phyloP scores from a whole-genome alignment of 2,329 filamentous ascomycete genomes.

The Penicillium sp. region DNA sequence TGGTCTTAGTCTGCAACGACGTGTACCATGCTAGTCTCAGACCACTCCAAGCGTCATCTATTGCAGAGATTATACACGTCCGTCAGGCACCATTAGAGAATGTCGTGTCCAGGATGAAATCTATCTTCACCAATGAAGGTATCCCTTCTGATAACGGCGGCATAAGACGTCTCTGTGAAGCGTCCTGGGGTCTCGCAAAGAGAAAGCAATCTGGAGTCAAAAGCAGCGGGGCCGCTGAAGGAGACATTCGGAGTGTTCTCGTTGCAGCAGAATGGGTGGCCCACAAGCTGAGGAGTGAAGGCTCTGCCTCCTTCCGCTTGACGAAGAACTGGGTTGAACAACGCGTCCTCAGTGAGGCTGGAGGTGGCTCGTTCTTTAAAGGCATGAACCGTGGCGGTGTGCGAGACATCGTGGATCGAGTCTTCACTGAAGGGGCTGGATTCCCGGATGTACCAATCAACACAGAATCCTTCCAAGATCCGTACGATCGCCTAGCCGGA shows the following conservation, averaged over 20 bases:
- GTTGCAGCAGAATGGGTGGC: slow-evolving; percentile 71
- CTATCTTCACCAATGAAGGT: slow-evolving; percentile 85
- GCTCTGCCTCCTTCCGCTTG: slow-evolving; percentile 47
- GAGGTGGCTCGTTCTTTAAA: slow-evolving; percentile 58
- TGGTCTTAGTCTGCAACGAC: slow-evolving; percentile 97
- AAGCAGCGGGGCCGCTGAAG: slow-evolving; percentile 50
- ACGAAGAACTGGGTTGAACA: slow-evolving; percentile 66
- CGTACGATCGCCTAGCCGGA: slow-evolving; percentile 32
- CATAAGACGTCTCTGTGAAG: slow-evolving; percentile 72
- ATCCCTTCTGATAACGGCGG: slow-evolving; percentile 89
- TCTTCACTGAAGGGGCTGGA: slow-evolving; percentile 69
- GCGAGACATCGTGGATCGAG: slow-evolving; percentile 68
- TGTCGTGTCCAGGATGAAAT: slow-evolving; percentile 79
- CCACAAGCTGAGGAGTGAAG: slow-evolving; percentile 58
- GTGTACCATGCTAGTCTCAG: slow-evolving; percentile 89
- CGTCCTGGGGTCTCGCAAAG: slow-evolving; percentile 67
- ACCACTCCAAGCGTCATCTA: slow-evolving; percentile 78
- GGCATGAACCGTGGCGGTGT: slow-evolving; percentile 67
- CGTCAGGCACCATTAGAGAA: slow-evolving; percentile 87
- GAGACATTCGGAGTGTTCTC: slow-evolving; percentile 67
- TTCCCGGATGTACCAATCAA: slow-evolving; percentile 55
- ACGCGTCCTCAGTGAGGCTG: slow-evolving; percentile 58
- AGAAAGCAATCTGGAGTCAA: slow-evolving; percentile 58
- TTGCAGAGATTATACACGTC: slow-evolving; percentile 90
- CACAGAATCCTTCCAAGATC: slow-evolving; percentile 43